Evolutionary conservation across 2,329 filamentous ascomycete species (phyloP), one percentile per base, ranked within the genome.

Genomic region (Neospermospora avenae): DNA sequence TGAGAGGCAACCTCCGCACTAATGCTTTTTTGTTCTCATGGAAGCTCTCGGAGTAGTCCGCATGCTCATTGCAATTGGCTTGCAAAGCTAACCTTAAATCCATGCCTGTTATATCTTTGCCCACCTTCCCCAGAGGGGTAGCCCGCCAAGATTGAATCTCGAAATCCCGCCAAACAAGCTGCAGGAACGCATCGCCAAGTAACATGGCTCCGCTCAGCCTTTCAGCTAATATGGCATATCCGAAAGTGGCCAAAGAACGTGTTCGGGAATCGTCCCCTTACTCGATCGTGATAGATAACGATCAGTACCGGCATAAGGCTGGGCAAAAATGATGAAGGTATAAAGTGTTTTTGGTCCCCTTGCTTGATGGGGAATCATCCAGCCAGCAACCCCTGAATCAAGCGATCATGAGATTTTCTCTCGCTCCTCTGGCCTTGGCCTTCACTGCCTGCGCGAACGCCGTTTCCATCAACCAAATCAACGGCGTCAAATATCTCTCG

Each of bases 401-500:
- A 42, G 24, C 52, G 20, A 44, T 55, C 52, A 55, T 55, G 52
- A 42, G 37, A 34, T 42, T 55, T 37, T 55, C 52, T 42, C 34
- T 58, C 34, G 55, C 35, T 52, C 20, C 37, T 41, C 16, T 20
- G 16, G 45, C 45, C 37, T 52, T 57, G 25, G 31, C 41, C 24
- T 18, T 55, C n/a, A 28, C 18, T 42, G 52, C 52, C 37, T n/a
- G 42, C 24, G 49, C 49, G 35, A 52, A 52, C 24, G 77, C 78
- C 46, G 65, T 80, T 58, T 80, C 80, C 60, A 84, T 86, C 67
- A 76, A 79, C 60, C 76, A 86, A 68, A 88, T 90, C 78, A 90
- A 88, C 66, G 86, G 87, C 65, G 79, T 84, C 68, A 78, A 74
- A 22, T 90, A 83, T 73, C 72, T 88, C 51, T 90, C 87, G 16